Evolutionary conservation across 2,329 filamentous ascomycete genomes (phyloP), one percentile per base, ranked within the genome.

Genomic region (Phoma sp.): DNA sequence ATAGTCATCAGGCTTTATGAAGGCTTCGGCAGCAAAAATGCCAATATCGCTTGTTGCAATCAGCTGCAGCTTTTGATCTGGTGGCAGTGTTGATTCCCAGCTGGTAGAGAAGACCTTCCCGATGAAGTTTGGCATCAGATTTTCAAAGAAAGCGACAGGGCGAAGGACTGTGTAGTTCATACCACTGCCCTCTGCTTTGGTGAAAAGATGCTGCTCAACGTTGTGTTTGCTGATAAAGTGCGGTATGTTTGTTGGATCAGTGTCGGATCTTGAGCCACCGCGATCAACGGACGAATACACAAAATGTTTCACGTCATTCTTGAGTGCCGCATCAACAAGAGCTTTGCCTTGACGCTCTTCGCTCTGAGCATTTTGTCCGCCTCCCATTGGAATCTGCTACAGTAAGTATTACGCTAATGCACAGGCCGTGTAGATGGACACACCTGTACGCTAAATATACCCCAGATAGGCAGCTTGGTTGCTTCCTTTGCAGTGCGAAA

Each of bases 71-170:
- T 68, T 68, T 54, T 76, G 21, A 1, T 60, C 39, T 2, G 69
- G 66, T 26, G 71, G 72, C 0, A 71, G 69, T 32, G 68, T 70
- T 21, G 78, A 46, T 0, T 61, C 57, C 34, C 67, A 69, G 32
- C 71, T 71, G 58, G 75, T 79, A 14, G 69, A 62, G 51, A 83
- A 81, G 0, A 76, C 68, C 42, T 78, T 78, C 9, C 80, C 80
- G 4, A 77, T 46, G 59, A 82, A 80, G 20, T 73, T 72, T 0
- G 76, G 69, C 1, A 65, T 68, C 3, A 82, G 57, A 69, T 87
- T 85, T n/a, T 88, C 85, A 69, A 84, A 81, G 70, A 88, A 88
- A 1, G 81, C 82, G 0, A 81, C 80, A 0, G 86, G 86, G 2
- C 85, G 81, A 0, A 88, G 74, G 21, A 88, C 79, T 0, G 83